These are phyloP conservation scores for Cladosporium halotolerans DNA, from an alignment of 2,329 filamentous ascomycete genomes.

Conservation along the genomic window DNA sequence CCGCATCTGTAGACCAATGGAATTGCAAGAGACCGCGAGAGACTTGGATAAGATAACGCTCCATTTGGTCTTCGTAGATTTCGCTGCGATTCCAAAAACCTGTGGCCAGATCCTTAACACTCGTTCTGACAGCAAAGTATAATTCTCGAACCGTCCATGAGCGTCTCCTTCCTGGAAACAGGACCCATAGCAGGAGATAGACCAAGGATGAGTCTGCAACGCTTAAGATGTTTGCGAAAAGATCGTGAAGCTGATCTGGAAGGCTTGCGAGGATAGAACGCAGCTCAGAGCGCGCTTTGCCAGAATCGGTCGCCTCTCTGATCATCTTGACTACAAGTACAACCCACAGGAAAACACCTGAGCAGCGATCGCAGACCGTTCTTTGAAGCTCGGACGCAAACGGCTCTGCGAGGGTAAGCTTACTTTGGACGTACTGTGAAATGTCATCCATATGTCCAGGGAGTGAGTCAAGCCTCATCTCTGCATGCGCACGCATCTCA, in stretches of 20 bases:
- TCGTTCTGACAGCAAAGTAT: constrained; percentile 36
- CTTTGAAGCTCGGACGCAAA: neutral
- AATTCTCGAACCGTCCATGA: constrained; percentile 38
- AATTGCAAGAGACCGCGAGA: constrained; percentile 49
- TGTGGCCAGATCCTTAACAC: constrained; percentile 15
- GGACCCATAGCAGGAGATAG: constrained; percentile 48
- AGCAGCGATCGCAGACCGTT: neutral
- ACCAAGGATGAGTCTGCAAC: constrained; percentile 8
- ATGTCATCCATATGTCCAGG: neutral
- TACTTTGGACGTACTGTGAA: neutral
- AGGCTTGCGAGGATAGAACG: neutral
- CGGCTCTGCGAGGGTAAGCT: neutral
- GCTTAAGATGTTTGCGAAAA: neutral
- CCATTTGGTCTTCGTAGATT: constrained; percentile 20
- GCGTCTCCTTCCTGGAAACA: constrained; percentile 41
- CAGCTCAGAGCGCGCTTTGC: neutral
- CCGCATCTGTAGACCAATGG: constrained; percentile 18
- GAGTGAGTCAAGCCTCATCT: neutral
- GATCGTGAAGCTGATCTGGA: neutral
- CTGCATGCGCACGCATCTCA: neutral
- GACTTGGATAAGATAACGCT: constrained; percentile 32
- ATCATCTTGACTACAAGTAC: neutral
- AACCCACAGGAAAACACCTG: neutral
- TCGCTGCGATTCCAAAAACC: constrained; percentile 20
- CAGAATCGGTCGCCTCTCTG: neutral